Evolutionary conservation across 1,284 basidiomycete species (phyloP), one percentile per base, ranked within the genome.

Genomic region (Termitomyces sp.): DNA sequence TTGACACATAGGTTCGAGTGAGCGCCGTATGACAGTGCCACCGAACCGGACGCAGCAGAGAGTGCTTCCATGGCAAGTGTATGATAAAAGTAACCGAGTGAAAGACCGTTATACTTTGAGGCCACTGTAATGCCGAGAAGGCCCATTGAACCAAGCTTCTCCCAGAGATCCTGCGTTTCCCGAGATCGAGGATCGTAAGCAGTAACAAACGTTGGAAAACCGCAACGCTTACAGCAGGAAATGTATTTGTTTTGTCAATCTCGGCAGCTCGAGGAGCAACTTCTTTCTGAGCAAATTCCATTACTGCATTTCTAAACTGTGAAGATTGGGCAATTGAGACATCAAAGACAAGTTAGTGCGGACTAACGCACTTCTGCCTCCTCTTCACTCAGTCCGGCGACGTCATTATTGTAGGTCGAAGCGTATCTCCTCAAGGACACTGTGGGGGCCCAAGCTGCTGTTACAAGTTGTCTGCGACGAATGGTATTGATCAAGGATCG

Each of bases 1-100:
- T 95, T 95, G 21, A 89, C 86, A 68, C 93, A 94, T 19, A 93
- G 78, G 68, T 94, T 96, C 4, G 92, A 94, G 67, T 98, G 95
- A 10, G 94, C 94, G 52, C 94, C 94, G 63, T 98, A 98, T 2
- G 91, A 94, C 9, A 98, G 81, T 1, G 88, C 94, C 33, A 98
- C 86, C 2, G 90, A 92, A 21, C 93, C 94, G 5, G 92, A 95
- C 6, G 92, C 91, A 28, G 86, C 77, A 26, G 93, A 95, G 52
- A 98, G 76, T 62, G 92, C 90, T 72, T 97, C 93, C 93, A 96
- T 95, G 3, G 90, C 93, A 45, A 97, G 78, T 1, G 88, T 88
- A 69, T 97, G 94, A 57, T 93, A 83, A 55, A 95, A 79, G 71
- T 96, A 97, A 5, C 91, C 90, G 56, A 90, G 75, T 2, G 78